Base-by-base conservation (phyloP, 192 early-diverging fungal species). In the Spinellus fusiger region DNA sequence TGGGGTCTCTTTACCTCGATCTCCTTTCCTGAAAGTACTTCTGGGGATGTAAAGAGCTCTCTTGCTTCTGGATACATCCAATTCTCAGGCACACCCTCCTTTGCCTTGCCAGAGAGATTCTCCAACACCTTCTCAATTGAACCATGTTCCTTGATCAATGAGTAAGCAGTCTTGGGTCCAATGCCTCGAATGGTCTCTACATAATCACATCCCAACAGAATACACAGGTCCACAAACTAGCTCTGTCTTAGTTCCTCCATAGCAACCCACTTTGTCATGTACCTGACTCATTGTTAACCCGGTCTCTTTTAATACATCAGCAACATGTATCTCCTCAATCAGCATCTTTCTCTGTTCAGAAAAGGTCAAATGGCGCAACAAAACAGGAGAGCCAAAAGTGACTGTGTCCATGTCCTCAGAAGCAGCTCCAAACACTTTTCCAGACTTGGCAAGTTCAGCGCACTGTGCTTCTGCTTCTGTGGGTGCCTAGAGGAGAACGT, bases 321-420 rank as follows among this genome's bases (percentile, higher is more conserved):
- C 77, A 16, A 94, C 73, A 18, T 84, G 77, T 35, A 99, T 85
- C 72, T 98, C 95, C 56, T 83, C 82, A 62, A 99, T 95, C 5
- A 92, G 93, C 81, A 89, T 67, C 65, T 96, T 98, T 37, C 88
- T 85, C 15, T 83, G 80, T 37, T 97, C 95, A 56, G 88, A 90
- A 66, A 90, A 91, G 0, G 96, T 99, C 57, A 99, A 73, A 64
- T 98, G 93, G 13, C 96, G 85, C 35, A 99, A 61, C 12, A 99
- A 72, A 33, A 95, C 81, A 0, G 96, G 93, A 0, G 94, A 74
- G 10, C 85, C 87, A 75, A 99, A 99, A 13, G 93, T 90, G 49
- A 99, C 76, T 0, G 96, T 99, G 61, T 99, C 96, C 95, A 99
- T 98, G 76, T 99, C 96, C 65, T 99, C 95, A 10, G 93, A 95